phyloP scores from a whole-genome alignment of 2,329 filamentous ascomycete species.

The Neophaeococcomyces aloes region DNA sequence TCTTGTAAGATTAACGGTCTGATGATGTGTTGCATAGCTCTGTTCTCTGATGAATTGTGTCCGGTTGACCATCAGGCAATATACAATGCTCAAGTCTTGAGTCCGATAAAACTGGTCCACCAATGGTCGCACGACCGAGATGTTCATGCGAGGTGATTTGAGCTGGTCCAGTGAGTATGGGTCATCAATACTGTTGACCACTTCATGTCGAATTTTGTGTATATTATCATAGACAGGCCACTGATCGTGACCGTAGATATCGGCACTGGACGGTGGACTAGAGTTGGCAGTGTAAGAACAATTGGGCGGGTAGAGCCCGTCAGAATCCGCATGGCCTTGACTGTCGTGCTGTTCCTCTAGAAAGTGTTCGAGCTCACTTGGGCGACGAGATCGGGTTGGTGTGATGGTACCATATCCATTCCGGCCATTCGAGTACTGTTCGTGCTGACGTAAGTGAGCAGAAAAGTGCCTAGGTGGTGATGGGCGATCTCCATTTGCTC shows the following conservation, averaged over 20 bases:
- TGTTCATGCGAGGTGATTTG: conserved; percentile 70
- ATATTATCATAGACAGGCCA: conserved; percentile 21
- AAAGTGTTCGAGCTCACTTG: conserved; percentile 4
- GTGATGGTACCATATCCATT: neutral
- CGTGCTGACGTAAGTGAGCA: conserved; percentile 1
- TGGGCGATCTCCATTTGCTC: neutral
- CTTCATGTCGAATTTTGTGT: conserved; percentile 23
- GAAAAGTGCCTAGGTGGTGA: neutral
- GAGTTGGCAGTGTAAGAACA: conserved; percentile 19
- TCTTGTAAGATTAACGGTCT: conserved; percentile 69
- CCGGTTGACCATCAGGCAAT: conserved; percentile 72
- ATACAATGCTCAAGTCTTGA: conserved; percentile 72
- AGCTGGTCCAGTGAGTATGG: conserved; percentile 65
- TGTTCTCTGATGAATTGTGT: conserved; percentile 72
- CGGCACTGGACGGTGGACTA: conserved; percentile 13
- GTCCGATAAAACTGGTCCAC: conserved; percentile 75
- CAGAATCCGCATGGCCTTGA: conserved; percentile 19
- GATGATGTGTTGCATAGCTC: conserved; percentile 61
- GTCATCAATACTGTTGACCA: conserved; percentile 41
- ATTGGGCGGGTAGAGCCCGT: conserved; percentile 21
- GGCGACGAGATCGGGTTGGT: neutral
- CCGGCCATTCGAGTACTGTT: neutral
- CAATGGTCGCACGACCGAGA: conserved; percentile 65
- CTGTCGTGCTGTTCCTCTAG: conserved; percentile 8
- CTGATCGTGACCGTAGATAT: conserved; percentile 15